phyloP scores from a whole-genome alignment of 768 basidiomycete species.

The Daedaleopsis nitida region DNA sequence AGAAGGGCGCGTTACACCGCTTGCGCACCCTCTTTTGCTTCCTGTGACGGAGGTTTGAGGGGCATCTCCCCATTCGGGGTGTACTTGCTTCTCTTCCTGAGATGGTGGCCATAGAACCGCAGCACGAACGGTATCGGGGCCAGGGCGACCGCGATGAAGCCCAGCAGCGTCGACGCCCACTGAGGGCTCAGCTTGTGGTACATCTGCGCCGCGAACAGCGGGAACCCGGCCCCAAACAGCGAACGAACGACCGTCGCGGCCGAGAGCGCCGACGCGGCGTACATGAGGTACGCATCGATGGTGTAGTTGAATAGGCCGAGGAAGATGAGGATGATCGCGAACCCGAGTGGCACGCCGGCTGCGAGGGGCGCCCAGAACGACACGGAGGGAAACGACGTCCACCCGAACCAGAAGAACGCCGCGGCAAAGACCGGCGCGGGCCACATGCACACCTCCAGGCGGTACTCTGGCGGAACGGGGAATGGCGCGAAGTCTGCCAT shows the following conservation, averaged over 20 bases:
- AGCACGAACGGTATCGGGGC: conserved; percentile 43
- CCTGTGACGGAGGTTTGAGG: background rate
- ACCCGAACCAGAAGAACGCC: conserved; percentile 74
- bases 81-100: conserved; percentile 31
- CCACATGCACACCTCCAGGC: conserved; percentile 52
- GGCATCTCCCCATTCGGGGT: conserved; percentile 20
- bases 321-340: conserved; percentile 57
- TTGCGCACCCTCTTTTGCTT: background rate
- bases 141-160: conserved; percentile 53
- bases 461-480: conserved; percentile 66
- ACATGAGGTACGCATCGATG: conserved; percentile 60
- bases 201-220: conserved; percentile 44
- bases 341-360: conserved; percentile 51
- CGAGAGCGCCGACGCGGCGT: conserved; percentile 63
- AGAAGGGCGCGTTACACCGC: background rate
- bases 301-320: conserved; percentile 63
- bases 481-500: conserved; percentile 47
- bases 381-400: conserved; percentile 59
- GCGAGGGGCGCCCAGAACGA: conserved; percentile 57
- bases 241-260: conserved; percentile 54
- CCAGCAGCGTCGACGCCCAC: conserved; percentile 64
- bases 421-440: conserved; percentile 53
- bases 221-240: conserved; percentile 34
- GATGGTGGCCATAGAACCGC: conserved; percentile 25
- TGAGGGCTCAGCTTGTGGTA: conserved; percentile 49